Base-by-base conservation (phyloP, 805 yeast species). In the Barnettozyma wickerhamii region DNA sequence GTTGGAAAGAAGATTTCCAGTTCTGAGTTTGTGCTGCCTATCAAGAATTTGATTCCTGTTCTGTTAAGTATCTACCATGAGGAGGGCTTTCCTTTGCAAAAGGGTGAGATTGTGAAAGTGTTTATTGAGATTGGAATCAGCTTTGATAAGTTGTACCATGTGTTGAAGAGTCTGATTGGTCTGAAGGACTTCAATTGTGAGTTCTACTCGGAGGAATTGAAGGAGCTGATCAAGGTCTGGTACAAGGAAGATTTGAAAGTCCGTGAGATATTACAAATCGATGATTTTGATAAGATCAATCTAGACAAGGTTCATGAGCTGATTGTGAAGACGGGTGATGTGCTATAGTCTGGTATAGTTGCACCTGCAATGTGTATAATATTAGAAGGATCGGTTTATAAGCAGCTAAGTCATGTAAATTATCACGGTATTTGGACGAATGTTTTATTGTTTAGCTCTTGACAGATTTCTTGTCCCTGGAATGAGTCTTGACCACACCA, bases 21-120 rank as follows among this genome's bases (percentile, higher is more conserved):
- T 19, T 78, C 85, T 31, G 95, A 88, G 51, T 71, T 77, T 53
- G 84, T 89, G 4, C 88, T 90, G 67, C 95, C 96, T 15, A 71
- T 85, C 6, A 77, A 77, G 48, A 81, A 78, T 41, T 67, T 90
- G 35, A 68, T 87, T 50, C 82, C 85, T 43, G 67, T 83, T 45
- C 65, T 86, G 35, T 71, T 81, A 49, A 75, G 74, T 49, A 66
- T 83, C 30, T 65, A 68, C 28, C 75, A 70, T 40, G 51, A 58
- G 33, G 58, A 69, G 28, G 58, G 73, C 58, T 53, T 81, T 51
- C 58, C 45, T 41, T 23, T 40, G 3, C 29, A 58, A 33, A 56
- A 61, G 6, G 91, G 90, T 6, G 65, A 72, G 4, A 65, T 84
- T 26, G 74, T 77, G 6, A 82, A 81, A 35, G 69, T 81, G 23